Evolutionary conservation across 129 eudicot genomes (phyloP).

Genomic region (Sambucus nigra): DNA sequence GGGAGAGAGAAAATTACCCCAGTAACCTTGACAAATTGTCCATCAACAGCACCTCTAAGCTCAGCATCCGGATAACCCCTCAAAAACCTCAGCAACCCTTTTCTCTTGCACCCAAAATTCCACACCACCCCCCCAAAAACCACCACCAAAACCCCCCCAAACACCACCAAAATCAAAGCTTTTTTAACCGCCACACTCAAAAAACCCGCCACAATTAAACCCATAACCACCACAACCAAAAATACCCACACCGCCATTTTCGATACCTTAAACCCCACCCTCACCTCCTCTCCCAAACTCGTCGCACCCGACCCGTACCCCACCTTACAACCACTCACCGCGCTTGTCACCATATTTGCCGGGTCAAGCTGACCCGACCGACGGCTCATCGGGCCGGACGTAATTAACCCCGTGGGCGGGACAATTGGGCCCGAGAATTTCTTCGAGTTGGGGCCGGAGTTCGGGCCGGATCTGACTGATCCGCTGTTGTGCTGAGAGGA

Average conservation of each 20-base stretch:
- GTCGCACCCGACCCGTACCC: slow-evolving; percentile 74
- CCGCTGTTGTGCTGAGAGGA: slow-evolving; percentile 61
- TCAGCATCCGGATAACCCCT: slow-evolving; percentile 64
- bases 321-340: slow-evolving; percentile 30
- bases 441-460: slow-evolving; percentile 37
- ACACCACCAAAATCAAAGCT: slow-evolving; percentile 41
- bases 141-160: slow-evolving; percentile 36
- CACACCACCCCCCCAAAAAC: slow-evolving; percentile 25
- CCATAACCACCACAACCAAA: slow-evolving; percentile 60
- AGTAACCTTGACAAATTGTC: slow-evolving; percentile 88
- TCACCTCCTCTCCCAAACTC: slow-evolving; percentile 44
- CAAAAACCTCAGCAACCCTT: slow-evolving; percentile 37
- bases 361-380: slow-evolving; percentile 58
- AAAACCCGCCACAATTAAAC: slow-evolving; percentile 61
- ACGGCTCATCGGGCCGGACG: slow-evolving; percentile 80
- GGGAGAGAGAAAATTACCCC: slow-evolving; percentile 60
- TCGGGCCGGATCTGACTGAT: slow-evolving; percentile 65
- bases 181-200: slow-evolving; percentile 76
- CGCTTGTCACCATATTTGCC: slow-evolving; percentile 10
- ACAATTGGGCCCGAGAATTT: slow-evolving; percentile 40
- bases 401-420: slow-evolving; percentile 72
- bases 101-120: slow-evolving; percentile 47
- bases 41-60: slow-evolving; percentile 92
- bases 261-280: slow-evolving; percentile 68
- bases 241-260: slow-evolving; percentile 73